Percentiles rank a stretch among this genome's conserved stretches.
phyloP scores from a whole-genome alignment of 2,329 filamentous ascomycete genomes.

The Huntiella decipiens region DNA sequence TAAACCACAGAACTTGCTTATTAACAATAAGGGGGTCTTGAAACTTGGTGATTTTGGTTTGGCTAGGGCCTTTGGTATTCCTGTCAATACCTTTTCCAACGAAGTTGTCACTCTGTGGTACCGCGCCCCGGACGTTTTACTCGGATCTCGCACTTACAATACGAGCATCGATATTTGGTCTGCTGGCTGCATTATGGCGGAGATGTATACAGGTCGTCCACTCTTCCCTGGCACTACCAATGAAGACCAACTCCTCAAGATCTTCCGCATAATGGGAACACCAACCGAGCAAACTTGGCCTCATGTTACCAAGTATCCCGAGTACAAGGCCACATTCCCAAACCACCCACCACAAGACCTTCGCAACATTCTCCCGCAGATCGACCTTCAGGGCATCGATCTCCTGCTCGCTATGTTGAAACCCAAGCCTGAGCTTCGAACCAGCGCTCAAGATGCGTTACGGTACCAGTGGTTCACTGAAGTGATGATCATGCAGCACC shows the following conservation, averaged over 20 bases:
- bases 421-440: constrained; percentile 73
- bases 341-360: constrained; percentile 88
- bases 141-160: constrained; percentile 91
- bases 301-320: constrained; percentile 83
- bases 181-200: constrained; percentile 97
- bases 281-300: constrained; percentile 92
- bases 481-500: constrained; percentile 38
- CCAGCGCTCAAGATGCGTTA: constrained; percentile 71
- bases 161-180: constrained; percentile 99
- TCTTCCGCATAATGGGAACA: constrained; percentile 97
- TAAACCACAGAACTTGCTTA: constrained; percentile 91
- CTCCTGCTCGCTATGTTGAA: constrained; percentile 82
- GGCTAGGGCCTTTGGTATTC: constrained; percentile 85
- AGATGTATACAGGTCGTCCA: constrained; percentile 94
- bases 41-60: constrained; percentile 93
- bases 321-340: constrained; percentile 91
- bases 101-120: constrained; percentile 98
- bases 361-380: constrained; percentile 68
- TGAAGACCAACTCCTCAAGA: constrained; percentile 90
- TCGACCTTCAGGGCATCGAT: constrained; percentile 74
- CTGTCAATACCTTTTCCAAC: constrained; percentile 95
- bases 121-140: constrained; percentile 81
- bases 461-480: constrained; percentile 87
- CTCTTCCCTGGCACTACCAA: constrained; percentile 96
- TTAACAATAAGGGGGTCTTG: constrained; percentile 75